Percentiles rank a stretch among this genome's conserved stretches.
Conservation (phyloP, 768 basidiomycete species). For the Russula griseocarnosa region DNA sequence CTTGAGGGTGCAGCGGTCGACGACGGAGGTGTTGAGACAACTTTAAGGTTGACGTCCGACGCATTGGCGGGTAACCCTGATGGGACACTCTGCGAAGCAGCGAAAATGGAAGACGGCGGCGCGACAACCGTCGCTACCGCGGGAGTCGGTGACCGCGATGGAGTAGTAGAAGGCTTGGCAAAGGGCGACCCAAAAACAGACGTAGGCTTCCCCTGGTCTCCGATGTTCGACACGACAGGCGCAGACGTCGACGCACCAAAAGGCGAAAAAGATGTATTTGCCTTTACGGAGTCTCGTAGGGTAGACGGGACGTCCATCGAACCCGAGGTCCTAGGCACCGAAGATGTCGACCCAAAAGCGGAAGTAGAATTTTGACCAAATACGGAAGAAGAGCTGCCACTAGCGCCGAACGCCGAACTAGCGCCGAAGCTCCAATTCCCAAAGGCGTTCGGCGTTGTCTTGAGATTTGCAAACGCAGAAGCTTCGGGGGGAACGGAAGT, state of each 20-base stretch:
- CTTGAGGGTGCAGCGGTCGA: slow-evolving; percentile 17
- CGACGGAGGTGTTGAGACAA: slow-evolving; percentile 18
- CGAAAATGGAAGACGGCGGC: slow-evolving; percentile 7
- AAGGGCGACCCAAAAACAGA: slow-evolving; percentile 15
- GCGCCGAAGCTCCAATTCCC: slow-evolving; percentile 29
- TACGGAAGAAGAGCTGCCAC: slow-evolving; percentile 24
- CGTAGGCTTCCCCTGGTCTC: not conserved
- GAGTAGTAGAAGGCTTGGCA: not conserved
- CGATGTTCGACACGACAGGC: slow-evolving; percentile 1
- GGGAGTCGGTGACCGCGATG: not conserved
- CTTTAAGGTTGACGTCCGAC: not conserved
- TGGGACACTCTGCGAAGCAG: slow-evolving; percentile 11
- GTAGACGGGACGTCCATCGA: not conserved
- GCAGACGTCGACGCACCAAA: slow-evolving; percentile 16
- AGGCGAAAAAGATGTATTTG: slow-evolving; percentile 6
- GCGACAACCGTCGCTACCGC: not conserved
- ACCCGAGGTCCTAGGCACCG: not conserved
- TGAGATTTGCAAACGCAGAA: slow-evolving; percentile 37
- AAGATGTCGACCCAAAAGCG: not conserved
- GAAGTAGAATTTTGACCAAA: slow-evolving; percentile 23
- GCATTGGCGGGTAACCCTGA: not conserved
- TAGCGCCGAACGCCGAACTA: slow-evolving; percentile 25
- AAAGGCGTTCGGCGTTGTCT: slow-evolving; percentile 37
- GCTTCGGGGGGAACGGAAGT: slow-evolving; percentile 9
- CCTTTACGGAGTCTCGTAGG: not conserved